phyloP scores from a whole-genome alignment of 306 rosid genomes.

The Vigna unguiculata region DNA sequence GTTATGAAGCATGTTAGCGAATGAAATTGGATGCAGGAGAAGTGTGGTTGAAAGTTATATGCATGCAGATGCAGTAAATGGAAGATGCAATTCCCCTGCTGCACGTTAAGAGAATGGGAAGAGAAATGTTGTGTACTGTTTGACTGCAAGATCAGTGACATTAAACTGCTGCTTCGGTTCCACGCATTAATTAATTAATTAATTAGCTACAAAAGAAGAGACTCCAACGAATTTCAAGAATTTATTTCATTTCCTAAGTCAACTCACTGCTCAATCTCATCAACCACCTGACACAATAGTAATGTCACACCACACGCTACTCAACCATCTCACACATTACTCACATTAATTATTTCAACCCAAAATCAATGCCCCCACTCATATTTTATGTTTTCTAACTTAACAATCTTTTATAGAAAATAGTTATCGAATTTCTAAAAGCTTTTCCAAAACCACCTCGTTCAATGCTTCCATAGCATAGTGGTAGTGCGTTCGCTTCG shows the following conservation, averaged over 20 bases:
- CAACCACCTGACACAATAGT: not conserved
- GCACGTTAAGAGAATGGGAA: not conserved
- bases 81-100: not conserved
- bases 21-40: no score
- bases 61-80: not conserved
- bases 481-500: conserved; percentile 86
- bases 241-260: conserved; percentile 15
- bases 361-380: no score
- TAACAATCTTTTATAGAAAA: no score
- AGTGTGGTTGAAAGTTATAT: no score
- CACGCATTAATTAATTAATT: not conserved
- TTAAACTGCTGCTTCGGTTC: not conserved
- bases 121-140: not conserved
- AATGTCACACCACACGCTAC: not conserved
- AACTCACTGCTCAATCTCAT: not conserved
- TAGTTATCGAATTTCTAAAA: no score
- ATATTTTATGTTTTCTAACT: no score
- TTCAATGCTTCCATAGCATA: conserved; percentile 62
- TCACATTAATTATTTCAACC: not conserved
- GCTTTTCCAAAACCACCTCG: no score
- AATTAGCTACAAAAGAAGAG: not conserved
- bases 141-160: not conserved
- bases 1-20: no score
- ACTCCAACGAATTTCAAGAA: conserved; percentile 8
- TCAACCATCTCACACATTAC: not conserved